Base-by-base conservation (phyloP, 331 rosid genomes). In the Quercus phellos region DNA sequence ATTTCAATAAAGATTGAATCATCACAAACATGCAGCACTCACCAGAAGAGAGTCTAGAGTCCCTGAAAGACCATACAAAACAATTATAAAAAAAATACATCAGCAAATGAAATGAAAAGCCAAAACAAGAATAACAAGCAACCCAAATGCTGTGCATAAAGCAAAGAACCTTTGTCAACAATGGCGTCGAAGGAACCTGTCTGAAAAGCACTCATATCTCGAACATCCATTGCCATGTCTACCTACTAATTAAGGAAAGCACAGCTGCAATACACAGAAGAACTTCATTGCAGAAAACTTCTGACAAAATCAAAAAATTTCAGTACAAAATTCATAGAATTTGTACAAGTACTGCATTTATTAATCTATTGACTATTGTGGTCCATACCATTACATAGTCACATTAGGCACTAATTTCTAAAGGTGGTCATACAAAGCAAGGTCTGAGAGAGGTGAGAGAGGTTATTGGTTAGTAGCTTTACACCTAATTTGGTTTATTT, bases 21-120 rank as follows among this genome's bases (percentile, higher is more conserved):
- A 70, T 59, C 54, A 56, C 80, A 72, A 79, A 4, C 64, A 81
- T 55, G 77, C 79, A 74, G 58, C 66, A 87, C 97, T 84, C 83
- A 93, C 98, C 97, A 93, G 82, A 42, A 93, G 88, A 70, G 98
- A 93, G 79, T 93, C 98, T 30, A 93, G 98, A 78, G 98, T 93
- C 72, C 95, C 98, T 93, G 94, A 73, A 87, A 85, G 68, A 72
- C 43, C 79, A 74, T 18, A 72, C 17, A 8, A 42, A 74, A 72
- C 77, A 72, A 46, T 56, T 55, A 77, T 78, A 86, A 73, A 75
- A 50, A 22, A 19, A 73, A 70, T 32, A 24, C 26, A 51, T 67
- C 64, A 58, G 64, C 29, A 58, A 5, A 66, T 7, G 27, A 66
- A 0, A 34, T 24, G 69, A 63, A 22, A 66, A 18, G 4, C 51